Conservation (phyloP, 2,329 filamentous ascomycete genomes). For the Tolypocladium ophioglossoides region DNA sequence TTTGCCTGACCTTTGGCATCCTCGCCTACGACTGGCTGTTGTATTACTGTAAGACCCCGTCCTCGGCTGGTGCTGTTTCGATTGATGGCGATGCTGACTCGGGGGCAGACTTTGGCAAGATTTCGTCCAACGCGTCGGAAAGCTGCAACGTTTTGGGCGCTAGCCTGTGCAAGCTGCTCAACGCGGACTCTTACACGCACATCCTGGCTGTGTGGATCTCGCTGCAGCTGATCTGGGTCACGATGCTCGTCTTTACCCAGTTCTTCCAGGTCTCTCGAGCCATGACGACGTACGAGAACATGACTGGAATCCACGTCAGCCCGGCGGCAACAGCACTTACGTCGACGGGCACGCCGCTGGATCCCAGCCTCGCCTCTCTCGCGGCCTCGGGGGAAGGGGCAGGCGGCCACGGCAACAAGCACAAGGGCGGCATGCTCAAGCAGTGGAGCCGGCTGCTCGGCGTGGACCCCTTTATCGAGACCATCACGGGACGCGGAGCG, state of each 20-base stretch:
- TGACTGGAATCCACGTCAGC: constrained; percentile 63
- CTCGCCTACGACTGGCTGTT: constrained; percentile 59
- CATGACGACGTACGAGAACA: constrained; percentile 94
- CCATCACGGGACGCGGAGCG: constrained; percentile 73
- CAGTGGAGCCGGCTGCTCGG: constrained; percentile 80
- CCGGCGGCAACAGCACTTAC: constrained; percentile 62
- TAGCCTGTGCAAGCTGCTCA: constrained; percentile 62
- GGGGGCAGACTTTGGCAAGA: constrained; percentile 46
- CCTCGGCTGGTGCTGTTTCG: neutral
- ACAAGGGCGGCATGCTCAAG: constrained; percentile 57
- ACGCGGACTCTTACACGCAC: constrained; percentile 75
- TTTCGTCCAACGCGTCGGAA: constrained; percentile 41
- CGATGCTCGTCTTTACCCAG: constrained; percentile 94
- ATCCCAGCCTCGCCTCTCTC: constrained; percentile 50
- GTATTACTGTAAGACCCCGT: constrained; percentile 51
- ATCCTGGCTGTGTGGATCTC: constrained; percentile 69
- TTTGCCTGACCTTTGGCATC: constrained; percentile 68
- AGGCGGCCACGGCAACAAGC: constrained; percentile 37
- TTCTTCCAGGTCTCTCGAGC: constrained; percentile 85
- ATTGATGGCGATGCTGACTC: neutral
- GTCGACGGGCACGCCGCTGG: constrained; percentile 64
- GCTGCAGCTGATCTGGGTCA: constrained; percentile 86
- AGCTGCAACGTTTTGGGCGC: constrained; percentile 69
- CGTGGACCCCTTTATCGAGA: constrained; percentile 88
- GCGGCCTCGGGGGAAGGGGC: constrained; percentile 30